Conservation (phyloP, 202 grass and related monocot genomes). For the Panicum hallii region DNA sequence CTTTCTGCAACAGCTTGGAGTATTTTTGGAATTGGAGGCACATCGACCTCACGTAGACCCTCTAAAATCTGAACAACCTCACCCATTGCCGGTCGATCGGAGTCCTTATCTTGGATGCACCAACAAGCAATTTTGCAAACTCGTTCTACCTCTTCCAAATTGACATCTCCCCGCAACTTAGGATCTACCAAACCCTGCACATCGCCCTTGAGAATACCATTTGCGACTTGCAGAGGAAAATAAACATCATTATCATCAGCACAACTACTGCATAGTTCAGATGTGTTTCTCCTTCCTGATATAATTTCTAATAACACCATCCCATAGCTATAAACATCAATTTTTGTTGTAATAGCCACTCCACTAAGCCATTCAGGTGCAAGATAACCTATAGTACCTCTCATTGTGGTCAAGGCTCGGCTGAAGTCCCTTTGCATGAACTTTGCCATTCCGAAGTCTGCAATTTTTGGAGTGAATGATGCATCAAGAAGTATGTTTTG, state of each 20-base stretch:
- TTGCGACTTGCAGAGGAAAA: neutral
- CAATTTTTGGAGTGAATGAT: slow-evolving; percentile 45
- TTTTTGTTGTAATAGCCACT: slow-evolving; percentile 3
- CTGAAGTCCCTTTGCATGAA: slow-evolving; percentile 28
- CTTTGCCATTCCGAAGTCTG: slow-evolving; percentile 52
- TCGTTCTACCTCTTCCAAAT: slow-evolving; percentile 6
- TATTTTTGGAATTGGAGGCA: slow-evolving; percentile 4
- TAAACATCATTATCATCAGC: neutral
- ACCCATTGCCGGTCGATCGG: neutral
- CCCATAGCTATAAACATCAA: slow-evolving; percentile 29
- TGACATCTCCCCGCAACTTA: neutral
- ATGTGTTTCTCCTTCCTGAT: slow-evolving; percentile 22
- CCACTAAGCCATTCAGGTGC: slow-evolving; percentile 28
- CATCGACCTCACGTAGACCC: neutral
- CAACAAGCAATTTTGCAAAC: neutral
- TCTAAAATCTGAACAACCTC: neutral
- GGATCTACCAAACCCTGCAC: slow-evolving; percentile 11
- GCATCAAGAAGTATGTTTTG: slow-evolving; percentile 47
- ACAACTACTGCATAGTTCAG: neutral
- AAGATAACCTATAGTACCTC: slow-evolving; percentile 46
- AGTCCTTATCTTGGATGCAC: slow-evolving; percentile 12
- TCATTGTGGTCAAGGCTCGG: slow-evolving; percentile 23
- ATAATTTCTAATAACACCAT: slow-evolving; percentile 7
- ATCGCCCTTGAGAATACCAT: neutral
- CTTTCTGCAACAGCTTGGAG: slow-evolving; percentile 21